Conservation (phyloP, 2,329 filamentous ascomycete species). For the Scleromitrula shiraiana region DNA sequence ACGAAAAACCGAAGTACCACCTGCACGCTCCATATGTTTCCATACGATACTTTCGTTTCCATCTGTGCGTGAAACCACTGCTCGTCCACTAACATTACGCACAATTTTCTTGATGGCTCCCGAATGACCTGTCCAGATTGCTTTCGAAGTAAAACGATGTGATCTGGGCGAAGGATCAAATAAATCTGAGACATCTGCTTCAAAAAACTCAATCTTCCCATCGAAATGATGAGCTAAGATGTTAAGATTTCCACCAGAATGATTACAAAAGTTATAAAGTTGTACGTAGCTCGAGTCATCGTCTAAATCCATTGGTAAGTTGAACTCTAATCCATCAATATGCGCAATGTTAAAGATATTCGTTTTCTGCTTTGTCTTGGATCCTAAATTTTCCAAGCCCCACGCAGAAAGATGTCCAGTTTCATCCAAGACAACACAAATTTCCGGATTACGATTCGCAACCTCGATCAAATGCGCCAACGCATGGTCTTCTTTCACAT, state of each 20-base stretch:
- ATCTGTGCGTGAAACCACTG: constrained; percentile 72
- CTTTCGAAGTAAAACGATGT: constrained; percentile 52
- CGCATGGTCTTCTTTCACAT: constrained; percentile 55
- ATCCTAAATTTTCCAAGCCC: constrained; percentile 81
- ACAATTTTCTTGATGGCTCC: constrained; percentile 76
- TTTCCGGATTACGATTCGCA: constrained; percentile 76
- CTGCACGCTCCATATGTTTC: constrained; percentile 53
- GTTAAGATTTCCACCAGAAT: constrained; percentile 54
- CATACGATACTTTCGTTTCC: constrained; percentile 77
- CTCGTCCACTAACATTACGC: constrained; percentile 71
- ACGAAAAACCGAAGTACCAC: constrained; percentile 49
- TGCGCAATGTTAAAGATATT: constrained; percentile 84
- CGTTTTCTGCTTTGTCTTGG: constrained; percentile 54
- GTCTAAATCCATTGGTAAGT: constrained; percentile 22
- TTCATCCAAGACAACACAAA: constrained; percentile 81
- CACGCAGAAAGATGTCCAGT: constrained; percentile 82
- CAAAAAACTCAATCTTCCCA: constrained; percentile 74
- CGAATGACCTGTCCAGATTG: constrained; percentile 79
- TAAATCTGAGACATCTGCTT: constrained; percentile 68
- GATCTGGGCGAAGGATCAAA: constrained; percentile 63
- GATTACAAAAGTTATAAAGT: constrained; percentile 65
- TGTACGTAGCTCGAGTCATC: constrained; percentile 47
- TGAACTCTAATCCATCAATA: constrained; percentile 51
- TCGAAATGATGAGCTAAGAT: constrained; percentile 79
- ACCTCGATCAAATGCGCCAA: constrained; percentile 80